Conservation (phyloP, 352 stramenopile species). For the Phytophthora gonapodyides region DNA sequence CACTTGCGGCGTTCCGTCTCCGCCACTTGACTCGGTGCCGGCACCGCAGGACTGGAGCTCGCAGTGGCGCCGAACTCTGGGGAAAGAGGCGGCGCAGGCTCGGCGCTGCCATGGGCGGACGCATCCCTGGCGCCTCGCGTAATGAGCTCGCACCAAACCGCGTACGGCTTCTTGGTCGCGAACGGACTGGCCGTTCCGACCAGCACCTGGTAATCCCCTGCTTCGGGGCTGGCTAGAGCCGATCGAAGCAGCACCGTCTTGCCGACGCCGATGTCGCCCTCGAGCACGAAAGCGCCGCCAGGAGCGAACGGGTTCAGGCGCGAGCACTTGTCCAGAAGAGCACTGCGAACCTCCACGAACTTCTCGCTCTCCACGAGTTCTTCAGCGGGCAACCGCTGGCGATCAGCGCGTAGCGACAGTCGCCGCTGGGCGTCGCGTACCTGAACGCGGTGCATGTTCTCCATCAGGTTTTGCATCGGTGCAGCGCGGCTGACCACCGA, state of each 20-base stretch:
- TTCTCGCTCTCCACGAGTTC: conserved; percentile 71
- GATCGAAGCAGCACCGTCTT: conserved; percentile 82
- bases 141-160: conserved; percentile 81
- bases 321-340: conserved; percentile 69
- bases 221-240: conserved; percentile 54
- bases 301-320: conserved; percentile 67
- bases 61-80: conserved; percentile 18
- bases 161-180: conserved; percentile 75
- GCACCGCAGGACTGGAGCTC: conserved; percentile 14
- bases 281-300: conserved; percentile 73
- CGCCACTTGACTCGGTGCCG: conserved; percentile 23
- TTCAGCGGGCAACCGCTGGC: conserved; percentile 43
- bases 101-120: neutral
- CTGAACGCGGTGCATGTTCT: conserved; percentile 88
- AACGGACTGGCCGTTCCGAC: conserved; percentile 79
- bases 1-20: conserved; percentile 51
- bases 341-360: conserved; percentile 52
- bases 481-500: conserved; percentile 40
- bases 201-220: conserved; percentile 59
- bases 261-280: conserved; percentile 84
- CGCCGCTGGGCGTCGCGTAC: conserved; percentile 77
- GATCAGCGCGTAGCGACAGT: conserved; percentile 57
- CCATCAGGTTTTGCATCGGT: conserved; percentile 79
- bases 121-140: conserved; percentile 60
- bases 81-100: conserved; percentile 33